Evolutionary conservation across 2,329 filamentous ascomycete genomes (phyloP), one percentile per base, ranked within the genome.

Genomic region (Pseudogymnoascus sp.): DNA sequence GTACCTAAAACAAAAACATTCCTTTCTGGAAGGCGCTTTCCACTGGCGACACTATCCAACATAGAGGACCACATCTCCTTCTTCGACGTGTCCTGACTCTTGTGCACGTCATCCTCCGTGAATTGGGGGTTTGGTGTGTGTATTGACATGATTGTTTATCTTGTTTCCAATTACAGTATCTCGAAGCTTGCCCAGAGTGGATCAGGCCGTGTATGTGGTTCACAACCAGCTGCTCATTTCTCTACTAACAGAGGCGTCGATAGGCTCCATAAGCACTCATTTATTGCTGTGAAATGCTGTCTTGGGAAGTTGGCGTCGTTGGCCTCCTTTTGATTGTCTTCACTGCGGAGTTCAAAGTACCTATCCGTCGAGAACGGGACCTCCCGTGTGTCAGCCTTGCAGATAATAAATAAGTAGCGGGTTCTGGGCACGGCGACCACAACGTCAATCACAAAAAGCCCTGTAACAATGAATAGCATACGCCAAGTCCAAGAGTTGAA

Each of bases 51-150:
- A 61, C 85, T 88, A 75, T 95, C 91, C 68, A 97, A 82, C 89
- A 97, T 91, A 48, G 91, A 92, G 65, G 89, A 92, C 93, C 93
- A 97, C 76, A 97, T 87, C 73, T 96, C 91, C 76, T 90, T 91
- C 78, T 91, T 92, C 66, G 79, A 77, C 48, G 78, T 77, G 74
- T 88, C 87, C 69, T 89, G 87, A 75, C 79, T 83, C 77, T 84
- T 82, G 67, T 81, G 82, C 69, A 77, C 77, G 58, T 84, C 84
- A 63, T 79, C 79, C 64, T 80, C 80, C 64, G 73, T 76, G 69
- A 74, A 66, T 79, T 85, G 67, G 76, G 81, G 68, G 77, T 77
- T 65, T 82, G 86, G 76, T 82, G 84, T 70, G 78, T 84, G 71
- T 58, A 68, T 71, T 8, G 71, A 72, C 33, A 67, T 66, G 48